Evolutionary conservation across 805 yeast species (phyloP), one percentile per base, ranked within the genome.

Genomic region (Kuraishia ogatae): DNA sequence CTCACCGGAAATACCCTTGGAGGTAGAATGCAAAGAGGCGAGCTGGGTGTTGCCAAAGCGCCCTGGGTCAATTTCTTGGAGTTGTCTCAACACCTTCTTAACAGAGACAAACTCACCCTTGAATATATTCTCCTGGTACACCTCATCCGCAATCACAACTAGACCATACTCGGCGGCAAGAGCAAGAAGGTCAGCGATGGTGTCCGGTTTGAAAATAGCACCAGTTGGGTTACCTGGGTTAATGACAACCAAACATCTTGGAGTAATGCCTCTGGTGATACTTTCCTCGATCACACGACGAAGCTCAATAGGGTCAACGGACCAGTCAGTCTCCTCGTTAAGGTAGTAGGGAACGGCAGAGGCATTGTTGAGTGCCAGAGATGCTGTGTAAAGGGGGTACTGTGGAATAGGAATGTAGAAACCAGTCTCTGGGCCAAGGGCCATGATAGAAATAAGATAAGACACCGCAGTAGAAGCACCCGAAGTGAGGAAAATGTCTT

Each of bases 151-250:
- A 60, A 94, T 86, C 53, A 94, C 78, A 2, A 91, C 93, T 17
- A 94, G 69, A 49, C 96, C 91, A 61, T 90, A 73, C 65, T 85
- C 84, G 19, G 96, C 96, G 35, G 97, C 96, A 55, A 93, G 79
- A 46, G 80, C 76, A 56, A 94, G 75, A 54, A 94, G 78, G 49
- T 84, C 85, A 48, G 76, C 82, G 64, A 94, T 90, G 59, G 85
- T 83, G 4, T 79, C 80, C 53, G 75, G 76, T 10, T 80, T 69
- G 56, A 94, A 75, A 54, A 91, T 83, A 1, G 97, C 81, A 49
- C 99, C 99, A 0, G 99, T 94, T 59, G 99, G 99, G 71, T 94
- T 94, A 56, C 99, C 98, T 1, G 99, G 99, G 73, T 94, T 94
- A 65, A 94, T 94, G 17, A 94, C 89, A 2, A 93, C 98, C 54